Percentiles rank a stretch among this genome's conserved stretches.
Evolutionary conservation across 1,284 basidiomycete genomes (phyloP).

Genomic region (Pholiota adiposa): DNA sequence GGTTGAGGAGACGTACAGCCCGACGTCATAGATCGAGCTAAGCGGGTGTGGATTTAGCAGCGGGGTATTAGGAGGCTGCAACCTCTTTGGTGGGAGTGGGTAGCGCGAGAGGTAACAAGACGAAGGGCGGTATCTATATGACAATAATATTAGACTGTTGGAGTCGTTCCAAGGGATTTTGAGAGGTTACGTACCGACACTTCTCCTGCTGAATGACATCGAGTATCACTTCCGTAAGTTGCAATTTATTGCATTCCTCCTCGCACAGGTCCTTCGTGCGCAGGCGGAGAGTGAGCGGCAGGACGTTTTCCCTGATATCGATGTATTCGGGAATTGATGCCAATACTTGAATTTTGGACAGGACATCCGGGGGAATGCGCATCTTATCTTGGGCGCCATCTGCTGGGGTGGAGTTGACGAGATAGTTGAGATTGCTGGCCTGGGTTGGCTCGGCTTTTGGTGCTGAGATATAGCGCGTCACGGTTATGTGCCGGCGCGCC

Average conservation of each 20-base stretch:
- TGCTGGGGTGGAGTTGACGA: constrained; percentile 41
- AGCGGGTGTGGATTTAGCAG: constrained; percentile 58
- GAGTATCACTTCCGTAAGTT: constrained; percentile 56
- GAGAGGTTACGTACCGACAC: constrained; percentile 52
- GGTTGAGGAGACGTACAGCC: constrained; percentile 40
- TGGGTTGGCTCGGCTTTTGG: constrained; percentile 32
- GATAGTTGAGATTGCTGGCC: constrained; percentile 40
- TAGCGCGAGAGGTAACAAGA: constrained; percentile 46
- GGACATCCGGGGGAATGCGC: constrained; percentile 52
- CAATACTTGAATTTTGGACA: constrained; percentile 65
- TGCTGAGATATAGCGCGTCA: constrained; percentile 52
- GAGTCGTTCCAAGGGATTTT: neutral
- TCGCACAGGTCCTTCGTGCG: constrained; percentile 55
- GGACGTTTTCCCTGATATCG: constrained; percentile 44
- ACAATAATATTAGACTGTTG: neutral
- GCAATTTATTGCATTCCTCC: constrained; percentile 53
- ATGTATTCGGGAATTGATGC: constrained; percentile 62
- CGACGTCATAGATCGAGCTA: constrained; percentile 56
- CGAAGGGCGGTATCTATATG: constrained; percentile 42
- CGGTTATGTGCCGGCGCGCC: constrained; percentile 40
- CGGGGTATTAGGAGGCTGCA: constrained; percentile 66
- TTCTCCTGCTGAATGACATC: constrained; percentile 66
- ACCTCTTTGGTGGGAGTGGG: constrained; percentile 54
- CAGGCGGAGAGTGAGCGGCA: constrained; percentile 63
- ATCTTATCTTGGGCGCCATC: constrained; percentile 17